Conservation (phyloP, 768 basidiomycete genomes). For the Suillus sp. region DNA sequence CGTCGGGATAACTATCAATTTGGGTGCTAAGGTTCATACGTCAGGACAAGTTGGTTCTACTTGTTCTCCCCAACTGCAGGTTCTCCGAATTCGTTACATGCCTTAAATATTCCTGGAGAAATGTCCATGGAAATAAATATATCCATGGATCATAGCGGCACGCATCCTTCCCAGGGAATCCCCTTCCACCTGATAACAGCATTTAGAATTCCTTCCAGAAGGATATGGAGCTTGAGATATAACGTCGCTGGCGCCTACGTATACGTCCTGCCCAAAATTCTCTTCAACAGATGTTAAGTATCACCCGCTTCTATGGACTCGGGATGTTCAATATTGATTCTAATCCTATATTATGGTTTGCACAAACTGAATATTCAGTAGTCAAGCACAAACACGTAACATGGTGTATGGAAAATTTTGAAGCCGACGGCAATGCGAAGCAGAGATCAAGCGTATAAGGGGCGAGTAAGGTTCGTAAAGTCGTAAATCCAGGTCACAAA, state of each 20-base stretch:
- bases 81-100: no score
- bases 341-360: background rate
- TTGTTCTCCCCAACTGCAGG: no score
- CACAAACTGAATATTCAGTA: background rate
- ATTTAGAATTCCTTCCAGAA: background rate
- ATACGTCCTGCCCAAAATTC: background rate
- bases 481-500: conserved; percentile 9
- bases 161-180: no score
- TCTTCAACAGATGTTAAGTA: background rate
- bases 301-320: background rate
- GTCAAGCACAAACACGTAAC: background rate
- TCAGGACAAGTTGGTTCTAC: no score
- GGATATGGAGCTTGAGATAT: background rate
- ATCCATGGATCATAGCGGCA: no score
- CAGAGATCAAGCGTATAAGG: background rate
- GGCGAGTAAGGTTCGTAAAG: conserved; percentile 3
- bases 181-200: no score
- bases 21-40: no score
- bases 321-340: background rate
- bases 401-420: background rate
- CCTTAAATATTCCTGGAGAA: no score
- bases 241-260: background rate
- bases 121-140: no score
- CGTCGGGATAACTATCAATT: no score
- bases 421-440: background rate